Conservation (phyloP, 2,329 filamentous ascomycete species). For the Aspergillus sp. region DNA sequence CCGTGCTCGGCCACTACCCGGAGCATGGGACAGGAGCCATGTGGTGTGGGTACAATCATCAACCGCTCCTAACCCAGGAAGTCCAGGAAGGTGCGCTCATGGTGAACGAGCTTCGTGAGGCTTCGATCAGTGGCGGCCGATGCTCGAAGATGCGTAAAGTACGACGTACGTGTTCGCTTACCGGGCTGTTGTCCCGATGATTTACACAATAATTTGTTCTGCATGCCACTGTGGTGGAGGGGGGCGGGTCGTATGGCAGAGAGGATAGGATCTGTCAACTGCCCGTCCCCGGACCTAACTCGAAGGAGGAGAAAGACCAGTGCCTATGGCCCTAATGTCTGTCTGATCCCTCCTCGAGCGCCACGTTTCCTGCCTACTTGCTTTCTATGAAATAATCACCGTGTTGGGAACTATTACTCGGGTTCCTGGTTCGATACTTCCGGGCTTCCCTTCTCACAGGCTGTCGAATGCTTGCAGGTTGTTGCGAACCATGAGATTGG, state of each 20-base stretch:
- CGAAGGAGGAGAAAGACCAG: constrained; percentile 4
- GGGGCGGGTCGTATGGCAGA: constrained; percentile 9
- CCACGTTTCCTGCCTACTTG: constrained; percentile 17
- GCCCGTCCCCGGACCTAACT: constrained; percentile 14
- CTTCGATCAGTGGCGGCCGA: not conserved
- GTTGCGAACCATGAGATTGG: not conserved
- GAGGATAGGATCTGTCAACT: constrained; percentile 36
- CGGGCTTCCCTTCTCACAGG: not conserved
- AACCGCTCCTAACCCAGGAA: not conserved
- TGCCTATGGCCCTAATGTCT: constrained; percentile 9
- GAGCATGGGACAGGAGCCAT: constrained; percentile 1
- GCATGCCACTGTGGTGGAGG: constrained; percentile 5
- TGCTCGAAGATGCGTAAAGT: constrained; percentile 2
- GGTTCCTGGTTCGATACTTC: not conserved
- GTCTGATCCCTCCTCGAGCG: constrained; percentile 7
- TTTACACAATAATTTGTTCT: constrained; percentile 6
- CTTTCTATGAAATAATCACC: not conserved
- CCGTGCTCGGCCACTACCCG: constrained; percentile 7
- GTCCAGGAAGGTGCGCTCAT: not conserved
- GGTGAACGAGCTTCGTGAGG: not conserved
- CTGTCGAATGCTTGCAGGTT: not conserved
- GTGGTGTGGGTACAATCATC: constrained; percentile 7
- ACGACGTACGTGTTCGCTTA: constrained; percentile 2
- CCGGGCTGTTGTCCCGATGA: not conserved
- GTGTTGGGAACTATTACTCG: constrained; percentile 2